phyloP scores from a whole-genome alignment of 2,329 filamentous ascomycete species.

The Dactylonectria estremocensis region DNA sequence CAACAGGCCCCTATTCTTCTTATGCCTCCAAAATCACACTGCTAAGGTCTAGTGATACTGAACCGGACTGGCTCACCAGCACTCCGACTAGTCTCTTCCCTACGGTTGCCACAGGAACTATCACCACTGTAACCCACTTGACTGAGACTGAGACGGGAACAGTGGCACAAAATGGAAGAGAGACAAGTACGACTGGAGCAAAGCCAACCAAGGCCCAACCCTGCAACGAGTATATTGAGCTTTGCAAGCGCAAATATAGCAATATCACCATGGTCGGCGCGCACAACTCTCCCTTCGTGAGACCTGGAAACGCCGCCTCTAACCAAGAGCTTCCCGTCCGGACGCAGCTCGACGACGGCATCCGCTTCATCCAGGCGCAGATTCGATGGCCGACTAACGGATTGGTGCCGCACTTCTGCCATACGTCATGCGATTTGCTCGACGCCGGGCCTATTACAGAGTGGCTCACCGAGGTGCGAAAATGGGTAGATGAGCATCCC shows the following conservation, averaged over 20 bases:
- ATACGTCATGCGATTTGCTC: constrained; percentile 86
- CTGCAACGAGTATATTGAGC: constrained; percentile 85
- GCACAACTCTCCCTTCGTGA: constrained; percentile 87
- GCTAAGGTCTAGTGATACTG: constrained; percentile 27
- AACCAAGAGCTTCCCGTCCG: constrained; percentile 81
- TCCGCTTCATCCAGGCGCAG: constrained; percentile 75
- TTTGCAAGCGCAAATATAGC: constrained; percentile 83
- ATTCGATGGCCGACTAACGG: constrained; percentile 71
- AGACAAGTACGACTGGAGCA: constrained; percentile 45
- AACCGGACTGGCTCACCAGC: constrained; percentile 54
- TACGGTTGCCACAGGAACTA: constrained; percentile 49
- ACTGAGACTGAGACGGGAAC: constrained; percentile 54
- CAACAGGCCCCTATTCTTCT: constrained; percentile 45
- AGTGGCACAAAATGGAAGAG: constrained; percentile 58
- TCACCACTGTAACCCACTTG: constrained; percentile 55
- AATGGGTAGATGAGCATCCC: constrained; percentile 83
- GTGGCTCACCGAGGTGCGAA: constrained; percentile 78
- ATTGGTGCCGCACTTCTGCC: constrained; percentile 80
- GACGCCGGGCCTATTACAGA: constrained; percentile 84
- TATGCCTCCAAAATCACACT: constrained; percentile 48
- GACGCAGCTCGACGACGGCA: constrained; percentile 83
- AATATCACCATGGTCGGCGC: constrained; percentile 85
- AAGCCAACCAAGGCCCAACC: constrained; percentile 79
- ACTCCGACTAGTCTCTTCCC: constrained; percentile 59
- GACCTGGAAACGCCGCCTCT: constrained; percentile 78